Conservation (phyloP, 169 alveolate genomes). For the Theileria luwenshuni region DNA sequence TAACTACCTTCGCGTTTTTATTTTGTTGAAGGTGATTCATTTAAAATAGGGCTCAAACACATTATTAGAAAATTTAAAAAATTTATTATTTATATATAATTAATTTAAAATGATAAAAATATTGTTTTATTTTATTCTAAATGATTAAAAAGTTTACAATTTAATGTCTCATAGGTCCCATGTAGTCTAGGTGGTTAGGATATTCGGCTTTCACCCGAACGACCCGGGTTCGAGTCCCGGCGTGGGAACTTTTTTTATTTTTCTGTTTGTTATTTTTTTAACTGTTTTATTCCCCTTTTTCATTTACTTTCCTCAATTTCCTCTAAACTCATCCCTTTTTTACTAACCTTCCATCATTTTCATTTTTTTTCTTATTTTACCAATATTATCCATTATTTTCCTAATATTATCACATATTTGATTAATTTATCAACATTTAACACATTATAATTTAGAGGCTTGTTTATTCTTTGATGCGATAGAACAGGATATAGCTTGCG, state of each 20-base stretch:
- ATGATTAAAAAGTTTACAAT: background rate
- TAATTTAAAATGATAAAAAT: background rate
- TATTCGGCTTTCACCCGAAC: conserved; percentile 99
- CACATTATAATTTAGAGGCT: no score
- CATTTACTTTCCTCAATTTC: no score
- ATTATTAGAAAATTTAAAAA: conserved; percentile 1
- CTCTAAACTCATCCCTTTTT: background rate
- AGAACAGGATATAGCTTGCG: conserved; percentile 61
- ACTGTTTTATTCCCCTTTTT: background rate
- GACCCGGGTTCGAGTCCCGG: conserved; percentile 99
- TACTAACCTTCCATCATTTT: no score
- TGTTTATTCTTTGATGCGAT: conserved; percentile 38
- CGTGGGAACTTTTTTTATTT: conserved; percentile 82
- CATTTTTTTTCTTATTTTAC: no score
- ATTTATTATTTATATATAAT: background rate
- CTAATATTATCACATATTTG: no score
- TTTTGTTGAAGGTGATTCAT: conserved; percentile 1
- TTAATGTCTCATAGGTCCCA: conserved; percentile 66
- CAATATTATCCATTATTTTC: no score
- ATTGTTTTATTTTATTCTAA: background rate
- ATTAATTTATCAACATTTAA: no score
- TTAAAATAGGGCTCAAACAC: conserved; percentile 11
- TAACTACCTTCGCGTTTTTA: background rate
- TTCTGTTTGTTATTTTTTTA: background rate
- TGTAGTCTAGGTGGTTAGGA: conserved; percentile 98